Evolutionary conservation across 352 stramenopile genomes (phyloP), one percentile per base, ranked within the genome.

Genomic region (Globisporangium nagaii): DNA sequence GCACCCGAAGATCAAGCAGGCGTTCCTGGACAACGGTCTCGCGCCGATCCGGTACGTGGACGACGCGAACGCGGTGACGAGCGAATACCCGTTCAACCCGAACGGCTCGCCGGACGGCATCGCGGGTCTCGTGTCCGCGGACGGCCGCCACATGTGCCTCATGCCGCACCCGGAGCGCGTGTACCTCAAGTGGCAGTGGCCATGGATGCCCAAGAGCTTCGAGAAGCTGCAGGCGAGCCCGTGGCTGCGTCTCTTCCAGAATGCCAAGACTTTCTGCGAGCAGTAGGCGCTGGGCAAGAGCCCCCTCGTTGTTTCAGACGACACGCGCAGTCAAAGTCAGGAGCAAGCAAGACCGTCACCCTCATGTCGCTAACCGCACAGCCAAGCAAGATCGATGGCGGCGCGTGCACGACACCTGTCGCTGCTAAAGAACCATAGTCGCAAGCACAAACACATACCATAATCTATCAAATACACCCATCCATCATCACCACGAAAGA

Each of bases 141-240:
- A 99, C 69, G 97, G 97, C 32, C 85, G 97, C 45, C 96, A 99
- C 83, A 68, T 99, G 58, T 98, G 96, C 54, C 92, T 99, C 75
- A 99, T 99, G 97, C 97, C 97, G 48, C 97, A 99, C 75, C 97
- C 97, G 17, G 97, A 99, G 73, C 91, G 97, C 49, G 93, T 90
- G 32, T 98, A 98, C 72, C 94, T 97, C 53, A 93, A 91, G 62
- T 99, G 96, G 88, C 97, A 99, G 79, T 98, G 95, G 94, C 96
- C 97, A 27, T 99, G 92, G 75, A 88, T 88, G 63, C 94, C 96
- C 22, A 58, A 75, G 24, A 84, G 89, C 52, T 95, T 96, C 65
- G 77, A 90, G 27, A 57, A 81, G 50, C 56, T 78, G 44, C 64
- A 84, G 17, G 90, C 85, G 32, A 96, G 93, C 43, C 96, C 97